A percentile compares a stretch with the other conserved stretches of the same genome.
These are phyloP conservation scores for Kwoniella dejecticola DNA, from an alignment of 768 basidiomycete genomes.

Conservation along the genomic window DNA sequence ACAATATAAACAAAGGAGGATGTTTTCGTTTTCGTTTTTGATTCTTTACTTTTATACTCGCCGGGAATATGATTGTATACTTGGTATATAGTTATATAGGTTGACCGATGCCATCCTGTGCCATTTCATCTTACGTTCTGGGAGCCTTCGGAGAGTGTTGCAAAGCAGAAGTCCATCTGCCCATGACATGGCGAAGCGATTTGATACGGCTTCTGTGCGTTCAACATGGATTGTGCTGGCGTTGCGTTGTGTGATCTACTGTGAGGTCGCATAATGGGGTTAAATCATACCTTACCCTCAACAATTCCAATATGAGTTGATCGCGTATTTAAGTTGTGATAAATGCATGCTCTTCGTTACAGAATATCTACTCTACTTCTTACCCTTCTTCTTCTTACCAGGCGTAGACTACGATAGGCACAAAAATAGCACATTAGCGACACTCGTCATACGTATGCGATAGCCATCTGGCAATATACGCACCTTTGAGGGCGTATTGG, in stretches of 20 bases:
- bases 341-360: background rate
- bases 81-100: conserved; percentile 8
- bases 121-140: conserved; percentile 16
- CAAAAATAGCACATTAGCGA: background rate
- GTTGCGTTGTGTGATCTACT: too few relatives aligned
- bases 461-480: conserved; percentile 1
- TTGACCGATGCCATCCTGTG: conserved; percentile 36
- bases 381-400: conserved; percentile 51
- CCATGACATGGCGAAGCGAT: too few relatives aligned
- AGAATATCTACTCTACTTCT: conserved; percentile 21
- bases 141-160: too few relatives aligned
- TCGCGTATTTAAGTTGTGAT: too few relatives aligned
- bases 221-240: too few relatives aligned
- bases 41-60: conserved; percentile 18
- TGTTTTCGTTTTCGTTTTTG: conserved; percentile 31
- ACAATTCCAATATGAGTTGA: too few relatives aligned
- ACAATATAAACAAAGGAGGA: conserved; percentile 2
- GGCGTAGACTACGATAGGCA: conserved; percentile 25
- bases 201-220: too few relatives aligned
- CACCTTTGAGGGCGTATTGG: conserved; percentile 31
- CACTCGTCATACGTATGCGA: background rate
- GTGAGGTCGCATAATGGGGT: too few relatives aligned
- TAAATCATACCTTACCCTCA: too few relatives aligned
- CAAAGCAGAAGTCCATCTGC: too few relatives aligned
- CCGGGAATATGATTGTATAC: conserved; percentile 16